phyloP scores from a whole-genome alignment of 208 protist species.

The Acanthamoeba rhysodes region DNA sequence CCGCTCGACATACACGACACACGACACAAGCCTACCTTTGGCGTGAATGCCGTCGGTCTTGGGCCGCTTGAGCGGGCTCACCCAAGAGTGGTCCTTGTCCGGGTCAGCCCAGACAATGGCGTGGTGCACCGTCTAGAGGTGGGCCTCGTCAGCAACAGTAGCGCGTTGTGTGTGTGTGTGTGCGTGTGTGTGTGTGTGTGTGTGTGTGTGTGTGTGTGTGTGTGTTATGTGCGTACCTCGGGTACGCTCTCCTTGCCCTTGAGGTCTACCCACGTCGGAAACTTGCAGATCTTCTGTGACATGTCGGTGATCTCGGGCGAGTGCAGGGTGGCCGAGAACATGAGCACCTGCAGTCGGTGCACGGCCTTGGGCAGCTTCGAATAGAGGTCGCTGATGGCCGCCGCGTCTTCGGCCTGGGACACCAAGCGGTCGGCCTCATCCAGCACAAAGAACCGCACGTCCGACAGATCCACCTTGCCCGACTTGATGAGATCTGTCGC shows the following conservation, averaged over 20 bases:
- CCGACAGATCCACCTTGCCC: constrained; percentile 76
- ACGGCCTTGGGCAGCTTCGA: constrained; percentile 60
- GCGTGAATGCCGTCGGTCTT: constrained; percentile 83
- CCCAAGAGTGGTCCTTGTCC: constrained; percentile 47
- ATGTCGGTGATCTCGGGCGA: constrained; percentile 79
- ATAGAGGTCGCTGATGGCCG: constrained; percentile 75
- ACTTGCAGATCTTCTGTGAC: constrained; percentile 79
- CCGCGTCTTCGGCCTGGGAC: constrained; percentile 71
- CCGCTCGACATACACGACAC: neutral
- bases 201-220: no score
- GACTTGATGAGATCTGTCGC: constrained; percentile 70
- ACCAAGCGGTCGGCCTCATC: constrained; percentile 89
- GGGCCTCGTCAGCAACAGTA: neutral
- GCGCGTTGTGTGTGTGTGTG: no score
- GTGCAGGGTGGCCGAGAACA: constrained; percentile 91
- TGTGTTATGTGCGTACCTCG: constrained; percentile 11
- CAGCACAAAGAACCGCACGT: constrained; percentile 88
- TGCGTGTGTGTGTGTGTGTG: no score
- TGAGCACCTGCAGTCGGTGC: constrained; percentile 84
- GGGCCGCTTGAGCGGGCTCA: neutral
- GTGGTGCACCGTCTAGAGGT: constrained; percentile 88
- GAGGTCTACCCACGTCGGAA: constrained; percentile 90
- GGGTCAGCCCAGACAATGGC: constrained; percentile 85
- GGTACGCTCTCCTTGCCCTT: constrained; percentile 87
- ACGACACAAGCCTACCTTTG: neutral